Percentiles rank a stretch among this genome's conserved stretches.
Conservation (phyloP, 495 filamentous ascomycete genomes). For the Halenospora varia region DNA sequence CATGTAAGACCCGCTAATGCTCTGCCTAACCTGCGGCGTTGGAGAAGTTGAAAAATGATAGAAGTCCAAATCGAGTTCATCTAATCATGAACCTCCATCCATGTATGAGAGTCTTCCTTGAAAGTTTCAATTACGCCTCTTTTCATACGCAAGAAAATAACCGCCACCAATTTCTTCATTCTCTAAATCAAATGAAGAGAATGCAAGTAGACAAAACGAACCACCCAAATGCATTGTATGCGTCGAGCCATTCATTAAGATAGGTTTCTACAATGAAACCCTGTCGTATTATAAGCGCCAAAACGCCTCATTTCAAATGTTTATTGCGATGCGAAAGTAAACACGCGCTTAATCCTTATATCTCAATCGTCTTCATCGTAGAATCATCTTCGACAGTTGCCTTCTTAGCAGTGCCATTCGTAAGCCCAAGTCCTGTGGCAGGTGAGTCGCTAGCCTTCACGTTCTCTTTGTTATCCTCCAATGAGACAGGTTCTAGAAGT, state of each 20-base stretch:
- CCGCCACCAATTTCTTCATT: neutral
- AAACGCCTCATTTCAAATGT: constrained; percentile 19
- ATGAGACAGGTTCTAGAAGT: constrained; percentile 18
- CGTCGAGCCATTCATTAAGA: constrained; percentile 15
- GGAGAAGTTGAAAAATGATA: neutral
- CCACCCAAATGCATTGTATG: constrained; percentile 19
- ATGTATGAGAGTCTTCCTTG: neutral
- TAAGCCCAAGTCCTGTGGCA: constrained; percentile 18
- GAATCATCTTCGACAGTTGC: constrained; percentile 36
- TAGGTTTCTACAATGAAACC: constrained; percentile 9
- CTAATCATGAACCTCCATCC: neutral
- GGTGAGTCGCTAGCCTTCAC: constrained; percentile 22
- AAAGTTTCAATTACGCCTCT: constrained; percentile 18
- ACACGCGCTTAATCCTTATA: constrained; percentile 28
- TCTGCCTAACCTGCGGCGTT: constrained; percentile 16
- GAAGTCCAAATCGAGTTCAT: neutral
- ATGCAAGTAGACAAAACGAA: constrained; percentile 8
- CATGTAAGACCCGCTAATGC: neutral
- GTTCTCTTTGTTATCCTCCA: constrained; percentile 30
- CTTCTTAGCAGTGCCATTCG: constrained; percentile 30
- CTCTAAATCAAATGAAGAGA: neutral
- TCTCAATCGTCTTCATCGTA: constrained; percentile 57
- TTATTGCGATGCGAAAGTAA: constrained; percentile 11
- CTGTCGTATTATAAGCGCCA: constrained; percentile 14
- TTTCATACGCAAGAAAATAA: constrained; percentile 6